These are phyloP conservation scores for Brettanomyces anomalus DNA, from an alignment of 805 yeast species.

Conservation along the genomic window DNA sequence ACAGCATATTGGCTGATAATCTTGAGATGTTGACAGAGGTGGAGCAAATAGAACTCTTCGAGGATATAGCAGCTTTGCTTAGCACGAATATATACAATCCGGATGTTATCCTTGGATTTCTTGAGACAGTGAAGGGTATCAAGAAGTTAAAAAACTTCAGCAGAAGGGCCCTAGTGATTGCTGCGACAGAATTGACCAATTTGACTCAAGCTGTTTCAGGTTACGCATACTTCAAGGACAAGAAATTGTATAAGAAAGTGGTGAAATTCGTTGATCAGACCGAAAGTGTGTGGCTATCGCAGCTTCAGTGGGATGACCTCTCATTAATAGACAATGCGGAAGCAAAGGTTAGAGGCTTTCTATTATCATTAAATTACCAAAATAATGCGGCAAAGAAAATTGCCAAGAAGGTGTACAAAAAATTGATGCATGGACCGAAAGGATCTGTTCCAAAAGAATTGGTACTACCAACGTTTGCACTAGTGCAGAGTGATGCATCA, in stretches of 20 bases:
- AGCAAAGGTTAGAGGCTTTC: conserved; percentile 32
- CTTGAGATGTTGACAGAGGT: conserved; percentile 17
- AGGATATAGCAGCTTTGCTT: conserved; percentile 32
- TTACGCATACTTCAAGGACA: conserved; percentile 15
- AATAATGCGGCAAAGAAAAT: conserved; percentile 23
- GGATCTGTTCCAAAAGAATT: conserved; percentile 44
- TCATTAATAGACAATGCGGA: conserved; percentile 25
- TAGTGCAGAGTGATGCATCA: conserved; percentile 16
- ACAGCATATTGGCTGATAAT: conserved; percentile 17
- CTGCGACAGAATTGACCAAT: conserved; percentile 26
- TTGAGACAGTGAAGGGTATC: conserved; percentile 24
- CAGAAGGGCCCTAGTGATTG: conserved; percentile 27
- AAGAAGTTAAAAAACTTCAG: conserved; percentile 19
- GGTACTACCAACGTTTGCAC: conserved; percentile 32
- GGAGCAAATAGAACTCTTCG: conserved; percentile 29
- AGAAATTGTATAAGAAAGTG: conserved; percentile 5
- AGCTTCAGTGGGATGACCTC: conserved; percentile 30
- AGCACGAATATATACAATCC: conserved; percentile 25
- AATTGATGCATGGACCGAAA: conserved; percentile 43
- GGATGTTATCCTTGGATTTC: conserved; percentile 25
- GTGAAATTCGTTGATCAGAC: conserved; percentile 11
- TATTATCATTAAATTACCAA: conserved; percentile 31
- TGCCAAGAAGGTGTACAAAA: conserved; percentile 36
- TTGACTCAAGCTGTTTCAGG: conserved; percentile 20
- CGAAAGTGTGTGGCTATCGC: conserved; percentile 17